Percentiles rank a stretch among this genome's conserved stretches.
These are phyloP conservation scores for Mycena sp. DNA, from an alignment of 1,284 basidiomycete genomes.

Conservation along the genomic window DNA sequence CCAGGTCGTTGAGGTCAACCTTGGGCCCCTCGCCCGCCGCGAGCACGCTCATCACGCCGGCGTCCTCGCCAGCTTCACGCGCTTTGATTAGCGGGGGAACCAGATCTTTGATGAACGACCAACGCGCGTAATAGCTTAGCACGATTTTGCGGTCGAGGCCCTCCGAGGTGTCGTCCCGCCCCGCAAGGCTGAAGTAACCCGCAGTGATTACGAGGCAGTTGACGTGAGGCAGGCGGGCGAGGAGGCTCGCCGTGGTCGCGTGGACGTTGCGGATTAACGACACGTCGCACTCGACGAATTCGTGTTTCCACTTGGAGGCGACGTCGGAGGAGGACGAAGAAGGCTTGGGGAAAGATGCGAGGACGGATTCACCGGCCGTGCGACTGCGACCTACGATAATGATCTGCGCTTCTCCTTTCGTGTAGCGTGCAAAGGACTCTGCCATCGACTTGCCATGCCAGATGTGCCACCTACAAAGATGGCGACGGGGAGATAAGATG, in stretches of 20 bases:
- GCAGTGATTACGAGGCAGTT: constrained; percentile 11
- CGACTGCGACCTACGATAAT: constrained; percentile 46
- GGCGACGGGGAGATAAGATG: too few relatives aligned
- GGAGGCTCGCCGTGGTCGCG: too few relatives aligned
- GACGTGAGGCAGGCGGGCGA: neutral
- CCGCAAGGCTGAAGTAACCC: constrained; percentile 28
- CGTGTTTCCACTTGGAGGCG: too few relatives aligned
- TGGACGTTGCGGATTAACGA: too few relatives aligned
- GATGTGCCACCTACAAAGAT: too few relatives aligned
- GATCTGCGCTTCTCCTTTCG: too few relatives aligned
- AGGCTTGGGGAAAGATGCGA: constrained; percentile 34
- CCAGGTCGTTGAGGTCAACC: constrained; percentile 24
- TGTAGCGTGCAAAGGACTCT: constrained; percentile 37
- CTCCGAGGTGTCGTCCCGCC: constrained; percentile 53
- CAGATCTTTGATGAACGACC: constrained; percentile 52
- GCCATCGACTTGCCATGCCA: too few relatives aligned
- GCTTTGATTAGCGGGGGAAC: constrained; percentile 39
- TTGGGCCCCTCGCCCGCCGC: constrained; percentile 7
- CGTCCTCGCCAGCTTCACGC: constrained; percentile 4
- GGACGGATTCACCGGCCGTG: constrained; percentile 43
- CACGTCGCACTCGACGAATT: too few relatives aligned
- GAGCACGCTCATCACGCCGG: constrained; percentile 23
- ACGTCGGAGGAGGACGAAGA: too few relatives aligned
- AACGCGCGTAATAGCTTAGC: constrained; percentile 54
- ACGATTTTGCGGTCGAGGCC: constrained; percentile 58